phyloP scores from a whole-genome alignment of 1,139 yeast species.

The Zygoascus meyerae region DNA sequence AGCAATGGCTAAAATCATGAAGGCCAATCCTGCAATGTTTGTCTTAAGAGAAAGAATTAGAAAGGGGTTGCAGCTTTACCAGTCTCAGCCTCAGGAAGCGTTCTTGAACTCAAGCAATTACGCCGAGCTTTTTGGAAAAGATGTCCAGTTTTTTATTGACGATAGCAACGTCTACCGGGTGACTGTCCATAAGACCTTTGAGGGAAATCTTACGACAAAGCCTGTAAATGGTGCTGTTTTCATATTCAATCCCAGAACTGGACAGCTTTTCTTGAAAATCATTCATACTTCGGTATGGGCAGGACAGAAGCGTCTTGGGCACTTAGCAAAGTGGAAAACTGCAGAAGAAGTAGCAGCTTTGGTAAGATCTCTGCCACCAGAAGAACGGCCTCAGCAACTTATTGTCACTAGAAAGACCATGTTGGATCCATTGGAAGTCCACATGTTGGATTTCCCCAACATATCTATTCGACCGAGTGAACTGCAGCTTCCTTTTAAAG shows the following conservation, averaged over 20 bases:
- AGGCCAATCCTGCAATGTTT: conserved; percentile 87
- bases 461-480: conserved; percentile 87
- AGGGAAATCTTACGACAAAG: conserved; percentile 88
- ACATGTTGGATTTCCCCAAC: conserved; percentile 94
- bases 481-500: conserved; percentile 80
- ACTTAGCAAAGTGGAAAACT: conserved; percentile 94
- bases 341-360: conserved; percentile 97
- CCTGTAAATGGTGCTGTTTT: conserved; percentile 93
- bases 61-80: conserved; percentile 88
- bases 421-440: conserved; percentile 92
- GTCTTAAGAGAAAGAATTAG: conserved; percentile 91
- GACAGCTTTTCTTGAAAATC: conserved; percentile 80
- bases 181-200: conserved; percentile 86
- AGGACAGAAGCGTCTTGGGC: conserved; percentile 92
- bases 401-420: conserved; percentile 88
- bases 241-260: conserved; percentile 76
- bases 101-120: conserved; percentile 84
- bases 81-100: conserved; percentile 90
- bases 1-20: conserved; percentile 93
- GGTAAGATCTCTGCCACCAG: conserved; percentile 80
- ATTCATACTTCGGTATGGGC: conserved; percentile 96
- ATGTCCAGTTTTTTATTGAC: conserved; percentile 78
- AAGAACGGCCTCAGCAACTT: conserved; percentile 91
- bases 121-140: conserved; percentile 82
- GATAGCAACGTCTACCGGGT: conserved; percentile 93